These are phyloP conservation scores for Zymoseptoria ardabiliae DNA, from an alignment of 2,329 filamentous ascomycete species.

Conservation along the genomic window DNA sequence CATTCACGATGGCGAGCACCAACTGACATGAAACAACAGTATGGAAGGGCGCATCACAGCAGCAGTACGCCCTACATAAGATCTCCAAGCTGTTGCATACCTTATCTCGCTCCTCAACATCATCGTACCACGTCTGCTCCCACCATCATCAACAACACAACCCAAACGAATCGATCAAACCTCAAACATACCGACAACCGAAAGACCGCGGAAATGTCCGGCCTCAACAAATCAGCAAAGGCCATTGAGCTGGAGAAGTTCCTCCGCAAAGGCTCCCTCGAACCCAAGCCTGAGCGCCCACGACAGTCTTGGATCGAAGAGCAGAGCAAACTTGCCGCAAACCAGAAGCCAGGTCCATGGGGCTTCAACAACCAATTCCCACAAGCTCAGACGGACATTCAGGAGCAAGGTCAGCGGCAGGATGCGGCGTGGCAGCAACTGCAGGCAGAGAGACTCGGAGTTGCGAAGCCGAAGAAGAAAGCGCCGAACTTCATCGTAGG, in stretches of 20 bases:
- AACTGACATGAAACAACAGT: not conserved
- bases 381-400: not conserved
- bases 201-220: not conserved
- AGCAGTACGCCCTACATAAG: too few species aligned
- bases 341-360: not conserved
- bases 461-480: not conserved
- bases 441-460: not conserved
- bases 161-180: too few species aligned
- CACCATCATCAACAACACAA: not conserved
- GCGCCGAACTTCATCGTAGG: not conserved
- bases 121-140: not conserved
- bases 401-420: not conserved
- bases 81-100: too few species aligned
- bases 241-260: not conserved
- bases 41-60: not conserved
- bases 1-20: not conserved
- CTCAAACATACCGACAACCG: not conserved
- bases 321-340: not conserved
- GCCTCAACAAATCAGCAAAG: not conserved
- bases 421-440: not conserved
- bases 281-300: not conserved
- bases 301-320: not conserved
- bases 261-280: not conserved
- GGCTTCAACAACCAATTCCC: not conserved
- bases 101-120: not conserved